A percentile compares a stretch with the other conserved stretches of the same genome.
Conservation (phyloP, 208 protist species). For the Balamuthia mandrillaris region DNA sequence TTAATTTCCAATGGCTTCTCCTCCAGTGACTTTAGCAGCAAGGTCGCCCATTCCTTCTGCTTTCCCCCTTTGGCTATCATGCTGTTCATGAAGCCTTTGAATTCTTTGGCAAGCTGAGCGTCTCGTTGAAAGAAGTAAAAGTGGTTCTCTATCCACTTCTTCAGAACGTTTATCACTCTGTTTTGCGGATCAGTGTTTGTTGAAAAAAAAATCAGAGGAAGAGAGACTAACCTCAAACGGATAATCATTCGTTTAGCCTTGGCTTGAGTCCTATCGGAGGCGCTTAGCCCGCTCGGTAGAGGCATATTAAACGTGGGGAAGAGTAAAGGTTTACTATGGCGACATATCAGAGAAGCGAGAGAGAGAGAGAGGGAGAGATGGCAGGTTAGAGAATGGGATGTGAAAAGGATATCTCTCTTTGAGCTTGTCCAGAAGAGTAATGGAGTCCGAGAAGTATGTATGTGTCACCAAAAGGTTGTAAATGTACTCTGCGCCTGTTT, state of each 20-base stretch:
- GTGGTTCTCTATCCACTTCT: constrained; percentile 21
- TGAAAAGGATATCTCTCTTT: background rate
- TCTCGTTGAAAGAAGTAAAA: constrained; percentile 23
- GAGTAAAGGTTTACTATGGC: too few species aligned
- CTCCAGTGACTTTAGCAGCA: background rate
- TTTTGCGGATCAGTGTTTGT: too few species aligned
- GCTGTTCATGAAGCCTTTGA: background rate
- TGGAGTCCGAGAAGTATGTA: constrained; percentile 11
- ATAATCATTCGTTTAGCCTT: too few species aligned
- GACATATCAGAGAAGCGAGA: too few species aligned
- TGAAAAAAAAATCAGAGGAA: too few species aligned
- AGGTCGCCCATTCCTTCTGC: background rate
- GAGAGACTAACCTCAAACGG: too few species aligned
- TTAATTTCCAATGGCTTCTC: background rate
- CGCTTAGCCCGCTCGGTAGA: too few species aligned
- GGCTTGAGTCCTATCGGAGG: too few species aligned
- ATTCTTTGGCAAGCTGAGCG: background rate
- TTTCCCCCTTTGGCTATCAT: background rate
- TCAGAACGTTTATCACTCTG: constrained; percentile 1
- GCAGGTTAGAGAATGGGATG: too few species aligned
- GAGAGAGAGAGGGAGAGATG: too few species aligned
- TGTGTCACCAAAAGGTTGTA: constrained; percentile 6
- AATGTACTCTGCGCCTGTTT: background rate
- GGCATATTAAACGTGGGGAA: too few species aligned
- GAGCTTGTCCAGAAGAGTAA: background rate